Evolutionary conservation across 768 basidiomycete species (phyloP).

Genomic region (Nidularia sp.): DNA sequence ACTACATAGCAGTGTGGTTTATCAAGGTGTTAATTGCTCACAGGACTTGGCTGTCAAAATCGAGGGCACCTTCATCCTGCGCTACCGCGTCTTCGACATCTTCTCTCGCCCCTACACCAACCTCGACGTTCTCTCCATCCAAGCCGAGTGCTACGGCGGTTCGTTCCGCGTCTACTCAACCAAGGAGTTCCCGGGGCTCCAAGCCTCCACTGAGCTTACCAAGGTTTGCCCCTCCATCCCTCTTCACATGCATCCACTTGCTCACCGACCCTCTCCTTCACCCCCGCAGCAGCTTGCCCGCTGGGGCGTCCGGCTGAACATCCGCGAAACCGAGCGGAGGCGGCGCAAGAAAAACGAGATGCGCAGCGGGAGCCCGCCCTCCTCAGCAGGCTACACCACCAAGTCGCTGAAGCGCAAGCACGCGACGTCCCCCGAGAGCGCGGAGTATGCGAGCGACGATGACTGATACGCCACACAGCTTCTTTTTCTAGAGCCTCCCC

Average conservation of each 20-base stretch:
- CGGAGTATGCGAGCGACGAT: neutral
- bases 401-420: neutral
- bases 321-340: slow-evolving; percentile 19
- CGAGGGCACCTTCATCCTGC: slow-evolving; percentile 62
- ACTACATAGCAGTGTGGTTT: neutral
- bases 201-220: slow-evolving; percentile 62
- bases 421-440: neutral
- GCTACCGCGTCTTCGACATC: slow-evolving; percentile 65
- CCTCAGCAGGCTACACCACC: neutral
- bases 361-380: neutral
- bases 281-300: slow-evolving; percentile 24
- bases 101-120: slow-evolving; percentile 31
- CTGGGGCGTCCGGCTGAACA: slow-evolving; percentile 21
- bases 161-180: slow-evolving; percentile 65
- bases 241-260: neutral
- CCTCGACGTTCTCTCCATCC: slow-evolving; percentile 33
- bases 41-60: slow-evolving; percentile 71
- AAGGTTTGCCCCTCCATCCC: slow-evolving; percentile 36
- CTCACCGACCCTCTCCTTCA: slow-evolving; percentile 1
- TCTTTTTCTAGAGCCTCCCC: neutral
- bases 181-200: slow-evolving; percentile 67
- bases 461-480: neutral
- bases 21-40: neutral
- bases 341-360: slow-evolving; percentile 11
- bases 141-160: slow-evolving; percentile 65